Evolutionary conservation across 495 filamentous ascomycete species (phyloP).

Genomic region (Neohortaea acidophila): DNA sequence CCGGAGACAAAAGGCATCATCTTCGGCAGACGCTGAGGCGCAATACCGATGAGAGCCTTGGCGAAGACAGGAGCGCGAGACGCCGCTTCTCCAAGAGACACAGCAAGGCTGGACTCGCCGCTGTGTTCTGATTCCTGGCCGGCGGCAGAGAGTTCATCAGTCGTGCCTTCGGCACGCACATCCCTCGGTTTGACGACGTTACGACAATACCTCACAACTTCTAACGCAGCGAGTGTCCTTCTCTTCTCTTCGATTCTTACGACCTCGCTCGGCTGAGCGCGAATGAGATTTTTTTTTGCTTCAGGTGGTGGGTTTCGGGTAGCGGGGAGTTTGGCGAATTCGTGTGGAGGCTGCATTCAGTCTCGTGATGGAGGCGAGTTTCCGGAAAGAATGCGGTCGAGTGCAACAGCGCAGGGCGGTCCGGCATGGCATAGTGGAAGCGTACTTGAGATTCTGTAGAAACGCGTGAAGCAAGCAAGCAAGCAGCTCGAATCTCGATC

Average conservation of each 20-base stretch:
- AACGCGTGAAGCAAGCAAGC: too few species aligned
- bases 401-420: too few species aligned
- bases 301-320: too few species aligned
- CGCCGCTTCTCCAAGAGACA: conserved; percentile 83
- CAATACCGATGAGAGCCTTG: conserved; percentile 20
- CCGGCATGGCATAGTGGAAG: too few species aligned
- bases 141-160: not conserved
- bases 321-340: too few species aligned
- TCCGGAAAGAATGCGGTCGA: too few species aligned
- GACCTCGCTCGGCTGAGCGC: not conserved
- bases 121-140: conserved; percentile 44
- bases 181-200: not conserved
- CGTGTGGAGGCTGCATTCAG: too few species aligned
- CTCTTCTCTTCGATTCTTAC: conserved; percentile 1
- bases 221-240: not conserved
- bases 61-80: conserved; percentile 40
- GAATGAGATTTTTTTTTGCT: too few species aligned
- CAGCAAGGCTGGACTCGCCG: conserved; percentile 76
- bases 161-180: not conserved
- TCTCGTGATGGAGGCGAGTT: too few species aligned
- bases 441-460: too few species aligned
- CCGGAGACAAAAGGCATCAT: not conserved
- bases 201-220: not conserved
- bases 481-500: too few species aligned
- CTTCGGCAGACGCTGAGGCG: conserved; percentile 27